Base-by-base conservation (phyloP, 2,329 filamentous ascomycete genomes). In the Fusarium poae region DNA sequence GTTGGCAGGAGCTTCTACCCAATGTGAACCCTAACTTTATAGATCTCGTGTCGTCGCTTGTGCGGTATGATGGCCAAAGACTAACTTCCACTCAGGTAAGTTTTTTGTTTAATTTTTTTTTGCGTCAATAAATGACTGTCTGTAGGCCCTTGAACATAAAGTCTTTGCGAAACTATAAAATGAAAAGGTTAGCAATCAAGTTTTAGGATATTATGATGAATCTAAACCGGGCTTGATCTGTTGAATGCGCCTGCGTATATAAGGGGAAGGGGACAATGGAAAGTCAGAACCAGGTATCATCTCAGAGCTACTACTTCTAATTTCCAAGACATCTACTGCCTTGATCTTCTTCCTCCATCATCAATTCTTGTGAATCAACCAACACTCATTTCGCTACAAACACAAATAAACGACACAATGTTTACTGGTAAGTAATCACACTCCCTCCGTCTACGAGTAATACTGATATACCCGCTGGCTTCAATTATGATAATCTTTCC, bases 11-110 rank as follows among this genome's bases (percentile, higher is more conserved):
- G 2, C 82, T 97, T 20, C 80, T 98, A 42, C 88, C 88, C 0
- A 84, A 82, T 7, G 85, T 88, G 0, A 85, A 88, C 29, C 78
- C 82, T 0, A 80, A 81, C 16, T 91, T 89, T 29, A 84, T 87
- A 61, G 86, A 91, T 65, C 80, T 97, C 34, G 88, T 97, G 12
- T 83, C 82, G 39, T 82, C 81, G 7, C 78, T 97, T 66, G 85
- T 99, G 15, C 83, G 84, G 45, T 99, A 91, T 79, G 89, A 97
- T 76, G 91, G 85, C 15, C 78, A 83, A 39, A 86, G 96, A 68
- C 80, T 91, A 67, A 90, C 86, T 16, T 93, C 94, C 46, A 81
- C 83, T 18, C 67, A 81, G 75, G 81, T 80, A 57, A 60, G 73
- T 20, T 71, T 23, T 4, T 40, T 2, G 3, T 8, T 12, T 12